Base-by-base conservation (phyloP, 768 basidiomycete genomes). In the Boletus sp. region DNA sequence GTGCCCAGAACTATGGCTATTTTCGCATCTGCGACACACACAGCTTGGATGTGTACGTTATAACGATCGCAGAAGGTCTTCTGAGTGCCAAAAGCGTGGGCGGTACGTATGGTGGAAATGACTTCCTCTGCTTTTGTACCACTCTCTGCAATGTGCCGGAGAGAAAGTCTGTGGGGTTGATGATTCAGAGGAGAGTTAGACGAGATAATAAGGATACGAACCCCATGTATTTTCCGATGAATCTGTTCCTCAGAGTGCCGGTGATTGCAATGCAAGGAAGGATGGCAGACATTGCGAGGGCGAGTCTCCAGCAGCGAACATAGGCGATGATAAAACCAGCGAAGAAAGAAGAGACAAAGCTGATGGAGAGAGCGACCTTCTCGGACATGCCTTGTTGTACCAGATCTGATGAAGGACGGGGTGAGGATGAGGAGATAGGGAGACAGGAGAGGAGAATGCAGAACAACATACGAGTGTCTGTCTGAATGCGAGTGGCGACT, bases 341-440 rank as follows among this genome's bases (percentile, higher is more conserved):
- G 28, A 87, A 41, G 71, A 95, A 95, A 0, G 92, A 85, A 3
- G 81, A 64, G 8, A 88, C 36, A 68, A 87, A 92, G 66, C 76
- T 81, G 55, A 83, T 77, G 5, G 80, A 78, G 41, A 92, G 72
- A 0, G 90, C 83, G 7, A 94, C 87, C 69, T 96, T 96, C 72
- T 98, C 94, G 0, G 88, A 90, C 3, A 90, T 91, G 17, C 92
- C 94, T 71, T 92, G 89, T 65, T 96, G 94, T 3, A 98, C 86
- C 41, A 96, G 73, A 75, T 96, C 89, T 91, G 52, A 12, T 20
- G 18, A 47, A 40, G 17, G 11, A 35, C 55, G 3, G 29, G 7
- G 7, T 55, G 4, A 54, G 37, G 35, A 2, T 7, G 53, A 30
- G 47, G 17, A 54, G n/a, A n/a, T n/a, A 29, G 47, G 10, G 39